Evolutionary conservation across 495 filamentous ascomycete species (phyloP), one percentile per base, ranked within the genome.

Genomic region (Echria macrotheca): DNA sequence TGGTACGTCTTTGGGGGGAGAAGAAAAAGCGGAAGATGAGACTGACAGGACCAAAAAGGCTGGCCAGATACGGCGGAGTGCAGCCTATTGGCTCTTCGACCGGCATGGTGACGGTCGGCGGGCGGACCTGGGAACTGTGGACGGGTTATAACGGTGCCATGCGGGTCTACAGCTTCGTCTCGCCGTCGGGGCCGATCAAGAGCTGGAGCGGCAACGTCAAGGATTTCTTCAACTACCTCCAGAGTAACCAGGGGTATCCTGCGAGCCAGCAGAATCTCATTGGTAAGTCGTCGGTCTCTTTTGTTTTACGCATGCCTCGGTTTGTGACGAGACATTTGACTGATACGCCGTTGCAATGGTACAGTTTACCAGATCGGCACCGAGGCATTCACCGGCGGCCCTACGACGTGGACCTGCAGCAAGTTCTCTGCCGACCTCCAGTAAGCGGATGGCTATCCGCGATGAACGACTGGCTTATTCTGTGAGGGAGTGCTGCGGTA

Each of bases 81-180:
- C 58, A 65, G 12, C 73, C 71, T 45, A 70, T 77, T 43, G 73
- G 75, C 24, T 54, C 52, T 2, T 47, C 60, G n/a, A 54, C 60
- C 6, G 63, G 33, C 7, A 60, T 56, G 0, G 63, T 64, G 43
- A 61, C 40, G 1, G 39, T 76, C 6, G 68, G 36, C 14, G 70
- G 66, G 2, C 12, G 22, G 8, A 61, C 40, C 21, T 76, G 67
- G 66, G 54, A 64, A 17, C 53, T 76, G 7, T 73, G 61, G 58
- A 56, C 59, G 17, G 71, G 68, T 24, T 52, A 41, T 22, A 71
- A 69, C 44, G 62, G 67, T 6, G 41, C 51, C 6, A 69, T 70
- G 66, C 61, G 67, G 42, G 68, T 69, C 5, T 76, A 65, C 57
- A 75, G 69, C 60, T 76, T 75, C 46, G 64, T 76, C n/a, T 51